Conservation (phyloP, 371 early-diverging fungal genomes). For the Mucor ambiguus region DNA sequence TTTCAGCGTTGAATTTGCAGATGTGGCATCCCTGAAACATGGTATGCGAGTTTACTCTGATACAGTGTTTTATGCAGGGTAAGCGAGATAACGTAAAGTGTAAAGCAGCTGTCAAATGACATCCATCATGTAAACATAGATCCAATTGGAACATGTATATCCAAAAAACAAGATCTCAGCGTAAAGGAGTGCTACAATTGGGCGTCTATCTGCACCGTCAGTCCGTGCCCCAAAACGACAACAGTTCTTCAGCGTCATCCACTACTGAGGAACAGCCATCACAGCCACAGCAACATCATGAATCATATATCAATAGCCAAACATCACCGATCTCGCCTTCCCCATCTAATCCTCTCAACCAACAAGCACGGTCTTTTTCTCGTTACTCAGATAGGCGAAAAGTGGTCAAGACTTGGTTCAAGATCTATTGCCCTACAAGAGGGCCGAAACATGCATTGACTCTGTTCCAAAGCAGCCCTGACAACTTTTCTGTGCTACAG, state of each 20-base stretch:
- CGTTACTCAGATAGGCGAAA: slow-evolving; percentile 51
- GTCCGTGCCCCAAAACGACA: slow-evolving; percentile 35
- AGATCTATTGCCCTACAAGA: slow-evolving; percentile 53
- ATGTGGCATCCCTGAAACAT: slow-evolving; percentile 38
- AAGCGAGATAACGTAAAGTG: slow-evolving; percentile 5
- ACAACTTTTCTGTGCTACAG: slow-evolving; percentile 51
- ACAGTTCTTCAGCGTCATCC: not conserved
- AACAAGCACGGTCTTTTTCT: slow-evolving; percentile 36
- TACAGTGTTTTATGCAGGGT: slow-evolving; percentile 63
- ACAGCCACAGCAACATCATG: not conserved
- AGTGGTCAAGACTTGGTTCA: slow-evolving; percentile 58
- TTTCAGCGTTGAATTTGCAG: slow-evolving; percentile 58
- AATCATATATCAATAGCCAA: not conserved
- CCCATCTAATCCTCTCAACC: not conserved
- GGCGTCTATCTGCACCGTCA: slow-evolving; percentile 61
- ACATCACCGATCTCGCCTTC: slow-evolving; percentile 9
- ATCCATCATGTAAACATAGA: slow-evolving; percentile 22
- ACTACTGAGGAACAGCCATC: slow-evolving; percentile 1
- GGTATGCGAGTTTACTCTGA: slow-evolving; percentile 50
- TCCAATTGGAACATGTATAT: slow-evolving; percentile 65
- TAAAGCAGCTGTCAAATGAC: not conserved
- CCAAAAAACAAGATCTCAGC: slow-evolving; percentile 49
- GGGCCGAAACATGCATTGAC: slow-evolving; percentile 57
- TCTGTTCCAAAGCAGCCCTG: slow-evolving; percentile 59
- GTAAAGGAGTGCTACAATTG: slow-evolving; percentile 43